Evolutionary conservation across 2,329 filamentous ascomycete genomes (phyloP).

Genomic region (Paecilomyces dactylethromorphus): DNA sequence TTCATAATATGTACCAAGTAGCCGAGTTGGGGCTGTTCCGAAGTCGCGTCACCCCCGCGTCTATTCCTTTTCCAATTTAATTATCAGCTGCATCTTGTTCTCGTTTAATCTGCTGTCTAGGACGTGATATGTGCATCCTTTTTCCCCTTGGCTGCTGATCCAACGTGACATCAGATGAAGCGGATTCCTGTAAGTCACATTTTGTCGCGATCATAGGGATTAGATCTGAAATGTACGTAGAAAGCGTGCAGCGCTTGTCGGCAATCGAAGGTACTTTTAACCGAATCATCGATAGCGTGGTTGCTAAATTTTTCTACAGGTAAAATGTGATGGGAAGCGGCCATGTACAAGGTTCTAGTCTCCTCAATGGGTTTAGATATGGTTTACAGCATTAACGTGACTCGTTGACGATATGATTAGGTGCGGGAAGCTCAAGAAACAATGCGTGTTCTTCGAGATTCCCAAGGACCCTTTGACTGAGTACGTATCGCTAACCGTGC

Average conservation of each 20-base stretch:
- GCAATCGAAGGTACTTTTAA: constrained; percentile 24
- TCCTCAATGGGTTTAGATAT: neutral
- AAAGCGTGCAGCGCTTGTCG: constrained; percentile 30
- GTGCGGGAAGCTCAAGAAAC: constrained; percentile 27
- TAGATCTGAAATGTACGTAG: neutral
- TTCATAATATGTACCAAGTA: too few species aligned
- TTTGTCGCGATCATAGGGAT: neutral
- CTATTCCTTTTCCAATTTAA: too few species aligned
- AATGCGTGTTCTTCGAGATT: constrained; percentile 29
- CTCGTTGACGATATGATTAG: constrained; percentile 4
- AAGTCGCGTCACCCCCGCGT: too few species aligned
- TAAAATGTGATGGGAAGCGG: constrained; percentile 30
- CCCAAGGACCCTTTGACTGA: constrained; percentile 23
- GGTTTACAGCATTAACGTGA: neutral
- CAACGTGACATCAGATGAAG: neutral
- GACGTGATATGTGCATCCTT: neutral
- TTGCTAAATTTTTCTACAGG: constrained; percentile 9
- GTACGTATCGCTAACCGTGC: constrained; percentile 10
- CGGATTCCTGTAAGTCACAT: neutral
- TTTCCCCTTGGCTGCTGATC: neutral
- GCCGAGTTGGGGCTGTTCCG: too few species aligned
- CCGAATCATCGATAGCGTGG: neutral
- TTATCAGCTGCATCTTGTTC: neutral
- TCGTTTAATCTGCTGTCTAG: neutral
- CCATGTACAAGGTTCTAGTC: constrained; percentile 27